Evolutionary conservation across 352 stramenopile species (phyloP).

Genomic region (Pythium aquatile): DNA sequence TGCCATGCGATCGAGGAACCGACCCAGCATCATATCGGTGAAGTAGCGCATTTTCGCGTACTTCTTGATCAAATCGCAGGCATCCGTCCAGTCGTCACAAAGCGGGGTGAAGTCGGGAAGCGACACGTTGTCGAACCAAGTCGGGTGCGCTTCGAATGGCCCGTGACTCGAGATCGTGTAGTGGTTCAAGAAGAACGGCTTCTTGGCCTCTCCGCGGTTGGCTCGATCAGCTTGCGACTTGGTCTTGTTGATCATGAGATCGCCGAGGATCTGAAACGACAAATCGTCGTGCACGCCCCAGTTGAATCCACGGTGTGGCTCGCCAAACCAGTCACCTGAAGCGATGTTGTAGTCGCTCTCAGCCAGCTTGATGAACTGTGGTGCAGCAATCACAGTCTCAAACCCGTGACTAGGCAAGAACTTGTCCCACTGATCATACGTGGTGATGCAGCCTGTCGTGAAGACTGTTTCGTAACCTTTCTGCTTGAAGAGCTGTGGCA

Average conservation of each 20-base stretch:
- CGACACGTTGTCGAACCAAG: constrained; percentile 34
- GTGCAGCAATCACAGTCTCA: constrained; percentile 36
- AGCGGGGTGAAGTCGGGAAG: constrained; percentile 43
- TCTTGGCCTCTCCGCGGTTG: constrained; percentile 27
- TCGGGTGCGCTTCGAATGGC: constrained; percentile 32
- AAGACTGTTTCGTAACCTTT: constrained; percentile 56
- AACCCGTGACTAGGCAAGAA: constrained; percentile 54
- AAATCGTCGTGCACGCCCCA: constrained; percentile 52
- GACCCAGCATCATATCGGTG: constrained; percentile 41
- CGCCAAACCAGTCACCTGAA: constrained; percentile 30
- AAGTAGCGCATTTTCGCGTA: constrained; percentile 59
- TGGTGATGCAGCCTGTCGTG: constrained; percentile 39
- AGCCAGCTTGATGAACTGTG: constrained; percentile 38
- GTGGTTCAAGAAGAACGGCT: constrained; percentile 49
- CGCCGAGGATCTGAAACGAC: constrained; percentile 35
- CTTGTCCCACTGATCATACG: constrained; percentile 51
- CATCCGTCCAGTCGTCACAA: constrained; percentile 7
- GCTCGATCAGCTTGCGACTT: constrained; percentile 32
- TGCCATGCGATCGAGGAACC: constrained; percentile 53
- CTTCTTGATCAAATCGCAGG: constrained; percentile 30
- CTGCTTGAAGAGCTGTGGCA: constrained; percentile 50
- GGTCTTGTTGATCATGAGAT: constrained; percentile 52
- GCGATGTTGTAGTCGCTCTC: constrained; percentile 35
- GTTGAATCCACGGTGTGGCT: constrained; percentile 16
- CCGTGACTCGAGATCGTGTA: constrained; percentile 64